Base-by-base conservation (phyloP, 495 filamentous ascomycete species). In the Articulospora tetracladia region DNA sequence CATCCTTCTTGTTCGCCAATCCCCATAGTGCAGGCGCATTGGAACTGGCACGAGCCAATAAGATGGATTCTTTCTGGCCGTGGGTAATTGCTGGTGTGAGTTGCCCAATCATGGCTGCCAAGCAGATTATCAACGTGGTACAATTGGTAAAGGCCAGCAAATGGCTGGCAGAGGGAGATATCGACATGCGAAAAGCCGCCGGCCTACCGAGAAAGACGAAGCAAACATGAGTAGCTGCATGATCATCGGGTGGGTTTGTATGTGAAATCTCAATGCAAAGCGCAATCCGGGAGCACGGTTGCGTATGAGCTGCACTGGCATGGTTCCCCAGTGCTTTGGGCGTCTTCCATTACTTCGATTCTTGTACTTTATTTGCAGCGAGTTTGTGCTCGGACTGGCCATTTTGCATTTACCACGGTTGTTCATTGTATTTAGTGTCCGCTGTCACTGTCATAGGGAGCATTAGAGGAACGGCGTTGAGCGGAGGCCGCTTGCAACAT, bases 51-150 rank as follows among this genome's bases (percentile, higher is more conserved):
- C 82, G 91, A 41, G 91, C 90, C 28, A 97, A 96, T 79, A 97
- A 97, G 80, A 92, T 97, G 78, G 89, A 91, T 71, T 79, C 76
- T 1, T 76, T 72, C 59, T 83, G 82, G 74, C 95, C 95, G 0
- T 98, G 95, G 95, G 80, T 94, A 25, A 79, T 98, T 55, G 90
- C 90, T 34, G 81, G 79, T n/a, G 73, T 94, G 62, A 89, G 87
- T 57, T 83, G 85, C 64, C 94, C 93, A 4, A 78, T 97, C 66
- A 97, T 97, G 91, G 78, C 81, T 22, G 78, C 84, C 59, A 99
- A 99, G 81, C 94, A 99, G 70, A 80, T 89, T 59, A 88, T 98
- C 76, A 98, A 98, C 69, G 82, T 97, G 34, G 79, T 98, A 46
- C 95, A 99, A 75, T 79, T 99, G 55, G 85, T 97, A 68, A 96